Base-by-base conservation (phyloP, 306 rosid species). In the Cicer cuneatum region DNA sequence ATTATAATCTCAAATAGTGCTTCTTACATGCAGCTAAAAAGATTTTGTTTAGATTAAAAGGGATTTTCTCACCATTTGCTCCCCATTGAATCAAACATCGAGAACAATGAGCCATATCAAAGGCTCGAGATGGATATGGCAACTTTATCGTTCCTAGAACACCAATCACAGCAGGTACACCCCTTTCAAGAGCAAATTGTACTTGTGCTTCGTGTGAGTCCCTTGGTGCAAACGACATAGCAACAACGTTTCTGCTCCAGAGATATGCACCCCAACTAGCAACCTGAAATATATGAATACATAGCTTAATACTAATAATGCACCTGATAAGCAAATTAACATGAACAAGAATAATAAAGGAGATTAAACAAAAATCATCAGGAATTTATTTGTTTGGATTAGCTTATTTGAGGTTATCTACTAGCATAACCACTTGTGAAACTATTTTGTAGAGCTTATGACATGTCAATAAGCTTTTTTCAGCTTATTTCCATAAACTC, bases 251-350 rank as follows among this genome's bases (percentile, higher is more conserved):
- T 87, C 93, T 87, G 76, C 93, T 95, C 93, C 92, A 84, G 51
- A 95, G 92, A 83, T 90, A 95, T 3, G 98, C 99, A 82, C 98
- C 99, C 98, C 90, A 90, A 87, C 99, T 95, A 35, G 97, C 93
- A 83, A 89, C 97, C 96, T 21, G 12, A 64, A 12, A 41, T 65
- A 58, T 47, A 74, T 64, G 12, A 15, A 79, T 29, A 19, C 37
- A 79, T 48, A 18, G 69, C 72, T 70, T 54, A 70, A 72, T 52
- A 11, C 65, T n/a, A 67, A 61, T 40, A 45, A 82, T 19, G 67
- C 41, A 73, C 14, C 47, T 48, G 47, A 33, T 40, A 39, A 43
- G 14, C 48, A 59, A 29, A 52, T 48, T 43, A 21, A 14, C 2
- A 72, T 13, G 39, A 72, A n/a, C 58, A 49, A 14, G 56, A 14